These are phyloP conservation scores for Metarhizium anisopliae DNA, from an alignment of 2,329 filamentous ascomycete genomes.

Conservation along the genomic window DNA sequence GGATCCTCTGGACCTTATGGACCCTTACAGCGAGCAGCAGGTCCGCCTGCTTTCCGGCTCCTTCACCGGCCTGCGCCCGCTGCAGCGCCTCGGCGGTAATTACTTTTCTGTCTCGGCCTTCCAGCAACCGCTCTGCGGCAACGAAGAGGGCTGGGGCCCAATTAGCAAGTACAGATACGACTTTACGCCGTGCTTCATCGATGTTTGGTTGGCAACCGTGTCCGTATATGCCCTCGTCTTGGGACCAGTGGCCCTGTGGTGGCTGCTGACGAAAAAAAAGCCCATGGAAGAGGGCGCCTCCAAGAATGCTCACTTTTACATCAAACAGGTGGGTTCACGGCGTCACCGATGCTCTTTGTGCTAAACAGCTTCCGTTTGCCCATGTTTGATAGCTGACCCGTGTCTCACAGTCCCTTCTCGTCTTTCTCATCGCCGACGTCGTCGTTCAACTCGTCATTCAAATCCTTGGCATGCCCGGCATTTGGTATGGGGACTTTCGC, in stretches of 20 bases:
- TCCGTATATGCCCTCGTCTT: slow-evolving; percentile 71
- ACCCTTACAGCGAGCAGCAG: slow-evolving; percentile 30
- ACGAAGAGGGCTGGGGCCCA: slow-evolving; percentile 91
- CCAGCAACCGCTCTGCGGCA: slow-evolving; percentile 72
- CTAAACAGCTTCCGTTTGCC: neutral
- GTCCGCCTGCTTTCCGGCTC: slow-evolving; percentile 48
- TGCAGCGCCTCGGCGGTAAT: slow-evolving; percentile 41
- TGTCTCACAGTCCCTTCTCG: slow-evolving; percentile 42
- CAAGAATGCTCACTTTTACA: slow-evolving; percentile 89
- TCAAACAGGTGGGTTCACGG: slow-evolving; percentile 61
- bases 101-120: slow-evolving; percentile 48
- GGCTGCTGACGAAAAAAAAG: slow-evolving; percentile 62
- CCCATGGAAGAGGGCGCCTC: slow-evolving; percentile 41
- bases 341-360: neutral
- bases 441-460: slow-evolving; percentile 68
- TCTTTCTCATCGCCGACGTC: slow-evolving; percentile 57
- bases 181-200: slow-evolving; percentile 95
- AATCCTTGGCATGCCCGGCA: slow-evolving; percentile 55
- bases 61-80: slow-evolving; percentile 47
- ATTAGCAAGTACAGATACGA: slow-evolving; percentile 81
- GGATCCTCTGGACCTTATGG: slow-evolving; percentile 18
- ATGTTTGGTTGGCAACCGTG: slow-evolving; percentile 75
- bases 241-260: slow-evolving; percentile 71
- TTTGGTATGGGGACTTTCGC: slow-evolving; percentile 75
- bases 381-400: neutral